Percentiles rank a stretch among this genome's conserved stretches.
Conservation (phyloP, 257 asterid genomes). For the Ballota nigra region DNA sequence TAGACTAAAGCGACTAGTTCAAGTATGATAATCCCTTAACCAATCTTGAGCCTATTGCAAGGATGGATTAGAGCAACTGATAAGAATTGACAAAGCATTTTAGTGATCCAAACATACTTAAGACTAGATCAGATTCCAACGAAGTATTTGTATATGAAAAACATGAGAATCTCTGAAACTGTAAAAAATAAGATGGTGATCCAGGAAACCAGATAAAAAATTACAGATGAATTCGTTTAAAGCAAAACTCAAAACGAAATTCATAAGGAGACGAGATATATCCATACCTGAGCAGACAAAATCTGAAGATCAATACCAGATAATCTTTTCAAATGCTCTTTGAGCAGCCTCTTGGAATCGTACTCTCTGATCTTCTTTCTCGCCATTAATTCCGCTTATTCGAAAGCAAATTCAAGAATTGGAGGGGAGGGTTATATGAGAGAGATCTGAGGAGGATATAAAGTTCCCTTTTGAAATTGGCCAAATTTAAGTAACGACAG, state of each 20-base stretch:
- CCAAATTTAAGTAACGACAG: neutral
- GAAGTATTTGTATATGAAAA: neutral
- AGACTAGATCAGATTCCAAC: neutral
- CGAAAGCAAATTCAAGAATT: conserved; percentile 1
- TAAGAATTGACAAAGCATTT: neutral
- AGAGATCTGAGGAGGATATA: conserved; percentile 8
- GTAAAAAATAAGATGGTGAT: neutral
- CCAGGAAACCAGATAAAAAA: conserved; percentile 1
- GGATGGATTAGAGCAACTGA: neutral
- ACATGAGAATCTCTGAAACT: neutral
- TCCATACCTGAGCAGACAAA: conserved; percentile 65
- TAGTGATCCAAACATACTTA: conserved; percentile 11
- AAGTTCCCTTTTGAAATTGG: neutral
- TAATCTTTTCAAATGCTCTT: conserved; percentile 70
- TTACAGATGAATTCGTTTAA: neutral
- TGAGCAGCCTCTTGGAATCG: conserved; percentile 76
- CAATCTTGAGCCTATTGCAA: conserved; percentile 2
- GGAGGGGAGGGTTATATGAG: neutral
- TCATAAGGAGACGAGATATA: neutral
- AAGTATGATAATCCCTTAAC: neutral
- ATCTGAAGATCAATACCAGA: conserved; percentile 69
- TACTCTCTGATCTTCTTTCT: conserved; percentile 85
- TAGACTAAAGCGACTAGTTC: neutral
- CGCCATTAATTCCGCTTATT: conserved; percentile 43
- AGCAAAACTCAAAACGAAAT: neutral